Percentiles rank a stretch among this genome's conserved stretches.
phyloP scores from a whole-genome alignment of 2,329 filamentous ascomycete genomes.

The Davidsoniella australis region DNA sequence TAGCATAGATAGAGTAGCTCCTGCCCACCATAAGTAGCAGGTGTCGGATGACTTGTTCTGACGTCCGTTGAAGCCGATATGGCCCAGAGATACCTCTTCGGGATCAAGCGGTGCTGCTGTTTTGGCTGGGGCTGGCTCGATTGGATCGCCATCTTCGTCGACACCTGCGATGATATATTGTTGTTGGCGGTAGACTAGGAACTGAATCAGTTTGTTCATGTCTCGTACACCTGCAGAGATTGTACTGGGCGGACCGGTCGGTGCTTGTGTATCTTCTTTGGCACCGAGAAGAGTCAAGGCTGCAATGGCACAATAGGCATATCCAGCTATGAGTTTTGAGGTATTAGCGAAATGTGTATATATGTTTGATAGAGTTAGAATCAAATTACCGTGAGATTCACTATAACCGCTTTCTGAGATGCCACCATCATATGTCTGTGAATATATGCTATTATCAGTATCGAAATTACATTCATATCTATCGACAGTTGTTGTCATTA shows the following conservation, averaged over 20 bases:
- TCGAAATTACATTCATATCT: neutral
- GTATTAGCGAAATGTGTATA: constrained; percentile 20
- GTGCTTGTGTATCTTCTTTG: constrained; percentile 7
- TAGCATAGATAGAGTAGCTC: constrained; percentile 48
- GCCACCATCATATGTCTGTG: constrained; percentile 67
- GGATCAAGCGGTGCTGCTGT: constrained; percentile 1
- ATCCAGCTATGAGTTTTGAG: constrained; percentile 40
- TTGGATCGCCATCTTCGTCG: constrained; percentile 25
- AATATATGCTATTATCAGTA: neutral
- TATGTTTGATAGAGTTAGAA: constrained; percentile 2
- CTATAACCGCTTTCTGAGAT: constrained; percentile 62
- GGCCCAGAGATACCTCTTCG: constrained; percentile 18
- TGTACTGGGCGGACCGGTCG: constrained; percentile 6
- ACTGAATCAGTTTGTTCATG: constrained; percentile 24
- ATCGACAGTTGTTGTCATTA: constrained; percentile 13
- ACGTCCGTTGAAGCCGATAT: constrained; percentile 74
- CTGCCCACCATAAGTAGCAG: constrained; percentile 90
- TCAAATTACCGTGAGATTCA: constrained; percentile 58
- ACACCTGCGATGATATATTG: constrained; percentile 35
- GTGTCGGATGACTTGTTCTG: constrained; percentile 87
- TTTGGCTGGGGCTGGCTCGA: constrained; percentile 5
- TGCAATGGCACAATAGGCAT: constrained; percentile 75
- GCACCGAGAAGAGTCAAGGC: constrained; percentile 58
- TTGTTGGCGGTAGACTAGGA: constrained; percentile 50
- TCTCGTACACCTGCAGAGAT: constrained; percentile 20